A percentile compares a stretch with the other conserved stretches of the same genome.
Evolutionary conservation across 306 rosid species (phyloP).

Genomic region (Cicer yamashitae): DNA sequence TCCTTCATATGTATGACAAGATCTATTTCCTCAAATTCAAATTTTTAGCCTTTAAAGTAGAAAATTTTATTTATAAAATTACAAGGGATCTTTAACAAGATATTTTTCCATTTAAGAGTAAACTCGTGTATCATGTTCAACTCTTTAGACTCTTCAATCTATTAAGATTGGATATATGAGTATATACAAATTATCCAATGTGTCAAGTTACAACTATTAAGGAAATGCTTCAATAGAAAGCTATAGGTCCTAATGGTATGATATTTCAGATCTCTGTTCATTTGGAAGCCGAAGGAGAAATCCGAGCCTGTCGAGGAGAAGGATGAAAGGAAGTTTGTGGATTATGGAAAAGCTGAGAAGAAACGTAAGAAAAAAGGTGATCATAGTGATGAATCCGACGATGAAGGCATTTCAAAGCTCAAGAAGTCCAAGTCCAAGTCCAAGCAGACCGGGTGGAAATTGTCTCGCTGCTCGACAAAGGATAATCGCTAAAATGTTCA

Average conservation of each 20-base stretch:
- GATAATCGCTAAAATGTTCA: slow-evolving; percentile 32
- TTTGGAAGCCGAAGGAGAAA: slow-evolving; percentile 85
- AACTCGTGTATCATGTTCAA: neutral
- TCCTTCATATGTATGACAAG: neutral
- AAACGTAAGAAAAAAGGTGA: slow-evolving; percentile 60
- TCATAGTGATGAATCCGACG: slow-evolving; percentile 66
- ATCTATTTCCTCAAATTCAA: slow-evolving; percentile 21
- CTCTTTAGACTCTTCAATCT: neutral
- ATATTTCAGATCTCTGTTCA: slow-evolving; percentile 75
- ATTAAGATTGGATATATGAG: neutral
- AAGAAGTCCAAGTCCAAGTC: slow-evolving; percentile 53
- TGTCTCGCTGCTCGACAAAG: slow-evolving; percentile 44
- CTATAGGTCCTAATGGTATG: slow-evolving; percentile 10
- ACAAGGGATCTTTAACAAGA: neutral
- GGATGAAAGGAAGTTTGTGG: slow-evolving; percentile 61
- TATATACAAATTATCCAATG: neutral
- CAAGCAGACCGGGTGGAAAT: slow-evolving; percentile 46
- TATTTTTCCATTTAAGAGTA: neutral
- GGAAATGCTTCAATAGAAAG: neutral
- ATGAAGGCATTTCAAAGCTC: slow-evolving; percentile 58
- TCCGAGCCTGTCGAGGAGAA: slow-evolving; percentile 61
- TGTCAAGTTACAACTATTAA: neutral
- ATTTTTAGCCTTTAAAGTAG: neutral
- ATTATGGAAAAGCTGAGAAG: slow-evolving; percentile 55
- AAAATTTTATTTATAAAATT: neutral